These are phyloP conservation scores for Termitomyces sp. DNA, from an alignment of 768 basidiomycete species.

Conservation along the genomic window DNA sequence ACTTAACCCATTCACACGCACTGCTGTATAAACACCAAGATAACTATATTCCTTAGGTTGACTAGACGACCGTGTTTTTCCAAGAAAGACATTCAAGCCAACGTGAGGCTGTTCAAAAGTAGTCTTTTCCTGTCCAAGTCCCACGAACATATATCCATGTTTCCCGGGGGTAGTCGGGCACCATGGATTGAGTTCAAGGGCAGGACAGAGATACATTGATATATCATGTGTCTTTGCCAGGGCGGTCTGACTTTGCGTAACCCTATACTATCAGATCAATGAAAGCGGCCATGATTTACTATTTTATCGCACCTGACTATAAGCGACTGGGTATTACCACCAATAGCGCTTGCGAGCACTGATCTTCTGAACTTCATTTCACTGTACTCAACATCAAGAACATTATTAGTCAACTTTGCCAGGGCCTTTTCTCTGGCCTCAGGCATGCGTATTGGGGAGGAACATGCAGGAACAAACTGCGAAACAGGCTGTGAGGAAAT, in stretches of 20 bases:
- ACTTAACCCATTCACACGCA: slow-evolving; percentile 34
- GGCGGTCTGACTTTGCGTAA: slow-evolving; percentile 19
- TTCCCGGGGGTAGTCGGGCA: slow-evolving; percentile 41
- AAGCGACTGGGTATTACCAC: slow-evolving; percentile 32
- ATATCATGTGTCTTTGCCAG: slow-evolving; percentile 27
- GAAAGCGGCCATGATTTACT: neutral
- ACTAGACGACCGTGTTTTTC: slow-evolving; percentile 22
- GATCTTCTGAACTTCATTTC: slow-evolving; percentile 34
- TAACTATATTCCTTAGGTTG: slow-evolving; percentile 33
- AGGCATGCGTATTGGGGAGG: slow-evolving; percentile 9
- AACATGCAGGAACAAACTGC: neutral
- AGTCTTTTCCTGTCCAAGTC: slow-evolving; percentile 39
- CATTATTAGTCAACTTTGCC: slow-evolving; percentile 17
- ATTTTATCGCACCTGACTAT: slow-evolving; percentile 25
- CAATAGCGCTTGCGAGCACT: slow-evolving; percentile 30
- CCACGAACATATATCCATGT: slow-evolving; percentile 54
- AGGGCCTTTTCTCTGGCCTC: slow-evolving; percentile 17
- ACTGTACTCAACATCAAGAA: slow-evolving; percentile 14
- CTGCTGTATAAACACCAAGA: slow-evolving; percentile 40
- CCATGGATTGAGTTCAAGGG: slow-evolving; percentile 50
- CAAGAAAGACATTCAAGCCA: slow-evolving; percentile 40
- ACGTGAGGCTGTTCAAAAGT: slow-evolving; percentile 34
- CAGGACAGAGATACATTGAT: slow-evolving; percentile 42
- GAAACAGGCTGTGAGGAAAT: neutral
- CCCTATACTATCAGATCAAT: slow-evolving; percentile 14